Evolutionary conservation across 805 yeast species (phyloP).

Genomic region (Kodamaea restingae): DNA sequence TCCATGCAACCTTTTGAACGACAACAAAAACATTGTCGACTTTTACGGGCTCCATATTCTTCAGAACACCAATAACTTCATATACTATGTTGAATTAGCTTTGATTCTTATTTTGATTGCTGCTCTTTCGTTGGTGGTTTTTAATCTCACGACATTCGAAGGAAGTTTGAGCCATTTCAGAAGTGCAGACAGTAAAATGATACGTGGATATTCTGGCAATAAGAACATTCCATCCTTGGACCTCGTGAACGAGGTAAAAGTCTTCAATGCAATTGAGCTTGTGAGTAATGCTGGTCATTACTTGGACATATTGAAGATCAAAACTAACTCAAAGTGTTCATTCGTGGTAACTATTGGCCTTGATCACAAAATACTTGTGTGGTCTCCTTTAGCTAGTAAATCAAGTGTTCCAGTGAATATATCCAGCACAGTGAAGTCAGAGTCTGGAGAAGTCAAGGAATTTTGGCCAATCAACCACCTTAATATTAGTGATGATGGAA

Average conservation of each 20-base stretch:
- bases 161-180: slow-evolving; percentile 10
- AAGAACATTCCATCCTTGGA: slow-evolving; percentile 5
- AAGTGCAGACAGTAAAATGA: slow-evolving; percentile 3
- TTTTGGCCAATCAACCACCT: slow-evolving; percentile 62
- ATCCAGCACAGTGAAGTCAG: slow-evolving; percentile 42
- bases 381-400: slow-evolving; percentile 57
- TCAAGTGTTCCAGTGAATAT: slow-evolving; percentile 21
- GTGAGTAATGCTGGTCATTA: slow-evolving; percentile 43
- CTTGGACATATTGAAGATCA: slow-evolving; percentile 58
- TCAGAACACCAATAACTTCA: slow-evolving; percentile 38
- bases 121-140: slow-evolving; percentile 44
- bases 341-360: slow-evolving; percentile 68
- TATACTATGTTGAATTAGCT: slow-evolving; percentile 54
- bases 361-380: slow-evolving; percentile 66
- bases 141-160: slow-evolving; percentile 23
- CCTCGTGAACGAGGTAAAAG: slow-evolving; percentile 12
- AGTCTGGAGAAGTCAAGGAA: slow-evolving; percentile 23
- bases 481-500: slow-evolving; percentile 56
- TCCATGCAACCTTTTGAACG: slow-evolving; percentile 16
- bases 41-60: slow-evolving; percentile 13
- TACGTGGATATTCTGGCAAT: slow-evolving; percentile 2
- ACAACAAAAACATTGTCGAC: slow-evolving; percentile 7
- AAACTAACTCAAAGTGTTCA: slow-evolving; percentile 56
- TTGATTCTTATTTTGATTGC: slow-evolving; percentile 48
- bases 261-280: slow-evolving; percentile 31